Conservation (phyloP, 2,329 filamentous ascomycete genomes). For the Cryphonectria nitschkei region DNA sequence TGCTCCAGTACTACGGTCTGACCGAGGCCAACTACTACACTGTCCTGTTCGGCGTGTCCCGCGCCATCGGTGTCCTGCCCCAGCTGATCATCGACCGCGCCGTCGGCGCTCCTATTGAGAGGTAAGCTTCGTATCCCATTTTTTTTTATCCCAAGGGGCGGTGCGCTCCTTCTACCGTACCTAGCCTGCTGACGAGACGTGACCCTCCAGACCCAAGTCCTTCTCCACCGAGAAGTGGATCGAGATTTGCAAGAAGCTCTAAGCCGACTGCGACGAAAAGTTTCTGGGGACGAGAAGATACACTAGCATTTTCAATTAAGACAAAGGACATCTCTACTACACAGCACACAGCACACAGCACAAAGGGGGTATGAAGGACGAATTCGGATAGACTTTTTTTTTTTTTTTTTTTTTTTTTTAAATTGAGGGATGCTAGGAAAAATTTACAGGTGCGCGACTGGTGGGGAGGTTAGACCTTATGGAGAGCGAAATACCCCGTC, state of each 20-base stretch:
- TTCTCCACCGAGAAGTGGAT: constrained; percentile 98
- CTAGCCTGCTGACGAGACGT: constrained; percentile 19
- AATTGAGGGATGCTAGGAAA: constrained; percentile 30
- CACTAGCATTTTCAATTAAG: constrained; percentile 32
- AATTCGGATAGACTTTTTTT: constrained; percentile 30
- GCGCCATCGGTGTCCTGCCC: constrained; percentile 96
- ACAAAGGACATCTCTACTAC: constrained; percentile 34
- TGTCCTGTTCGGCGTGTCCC: constrained; percentile 97
- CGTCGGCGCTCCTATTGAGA: constrained; percentile 94
- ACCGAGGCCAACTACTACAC: constrained; percentile 99
- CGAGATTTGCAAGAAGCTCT: constrained; percentile 92
- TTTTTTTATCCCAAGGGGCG: too few species aligned
- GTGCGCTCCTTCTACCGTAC: neutral
- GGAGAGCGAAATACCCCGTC: constrained; percentile 29
- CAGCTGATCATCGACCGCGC: constrained; percentile 99
- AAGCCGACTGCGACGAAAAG: constrained; percentile 45
- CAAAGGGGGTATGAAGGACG: constrained; percentile 33
- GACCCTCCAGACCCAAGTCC: constrained; percentile 71
- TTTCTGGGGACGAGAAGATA: constrained; percentile 22
- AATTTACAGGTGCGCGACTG: constrained; percentile 22
- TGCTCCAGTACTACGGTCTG: constrained; percentile 99
- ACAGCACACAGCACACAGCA: constrained; percentile 20
- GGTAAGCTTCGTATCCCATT: constrained; percentile 44
- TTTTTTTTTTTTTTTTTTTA: neutral
- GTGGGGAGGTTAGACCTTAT: constrained; percentile 25